Conservation (phyloP, 1,139 yeast species). For the Debaryomyces robertsiae region DNA sequence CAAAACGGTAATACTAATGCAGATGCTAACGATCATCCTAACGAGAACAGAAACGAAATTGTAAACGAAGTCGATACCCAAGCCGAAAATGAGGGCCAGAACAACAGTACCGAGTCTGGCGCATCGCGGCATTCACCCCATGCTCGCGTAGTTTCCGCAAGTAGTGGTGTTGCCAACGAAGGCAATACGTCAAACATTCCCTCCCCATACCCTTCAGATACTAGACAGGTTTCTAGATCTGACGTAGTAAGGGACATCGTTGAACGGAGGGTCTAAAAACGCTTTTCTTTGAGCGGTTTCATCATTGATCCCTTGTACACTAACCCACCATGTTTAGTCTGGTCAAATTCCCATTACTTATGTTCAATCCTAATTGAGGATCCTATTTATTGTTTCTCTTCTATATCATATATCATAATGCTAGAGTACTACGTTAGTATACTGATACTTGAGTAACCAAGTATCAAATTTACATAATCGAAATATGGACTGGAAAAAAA, state of each 20-base stretch:
- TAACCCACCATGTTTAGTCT: too few species aligned
- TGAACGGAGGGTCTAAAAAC: constrained; percentile 30
- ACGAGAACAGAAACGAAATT: not conserved
- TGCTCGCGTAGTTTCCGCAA: not conserved
- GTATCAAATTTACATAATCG: constrained; percentile 8
- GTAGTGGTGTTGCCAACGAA: too few species aligned
- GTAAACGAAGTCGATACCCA: not conserved
- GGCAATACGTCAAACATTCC: too few species aligned
- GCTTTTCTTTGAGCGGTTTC: not conserved
- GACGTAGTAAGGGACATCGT: constrained; percentile 24
- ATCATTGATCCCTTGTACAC: too few species aligned
- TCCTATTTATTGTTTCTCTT: not conserved
- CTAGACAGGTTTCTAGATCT: constrained; percentile 6
- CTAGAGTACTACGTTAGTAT: too few species aligned
- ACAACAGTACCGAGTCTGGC: not conserved
- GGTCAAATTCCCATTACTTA: too few species aligned
- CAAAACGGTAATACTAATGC: too few species aligned
- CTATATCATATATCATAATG: too few species aligned
- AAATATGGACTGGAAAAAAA: constrained; percentile 10
- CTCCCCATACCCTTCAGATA: constrained; percentile 1
- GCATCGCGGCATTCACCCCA: not conserved
- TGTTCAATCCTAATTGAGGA: too few species aligned
- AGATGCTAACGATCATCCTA: not conserved
- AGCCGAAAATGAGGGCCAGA: not conserved
- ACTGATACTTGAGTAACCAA: not conserved